Conservation (phyloP, 2,329 filamentous ascomycete species). For the Tolypocladium album region DNA sequence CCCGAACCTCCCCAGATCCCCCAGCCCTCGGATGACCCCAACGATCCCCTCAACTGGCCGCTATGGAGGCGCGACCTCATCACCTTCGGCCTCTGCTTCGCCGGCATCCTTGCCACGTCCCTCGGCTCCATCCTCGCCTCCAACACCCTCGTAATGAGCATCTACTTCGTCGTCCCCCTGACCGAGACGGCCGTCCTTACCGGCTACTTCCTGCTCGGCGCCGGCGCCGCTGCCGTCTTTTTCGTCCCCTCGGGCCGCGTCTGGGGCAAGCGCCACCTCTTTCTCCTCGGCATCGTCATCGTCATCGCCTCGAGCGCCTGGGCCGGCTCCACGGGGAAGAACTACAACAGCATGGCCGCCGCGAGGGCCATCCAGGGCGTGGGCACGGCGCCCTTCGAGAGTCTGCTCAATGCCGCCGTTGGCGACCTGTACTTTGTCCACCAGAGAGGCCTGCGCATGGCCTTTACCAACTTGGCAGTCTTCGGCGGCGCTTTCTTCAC, state of each 20-base stretch:
- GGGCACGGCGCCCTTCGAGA: slow-evolving; percentile 80
- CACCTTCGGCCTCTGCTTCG: slow-evolving; percentile 65
- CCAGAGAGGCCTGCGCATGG: slow-evolving; percentile 78
- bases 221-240: slow-evolving; percentile 69
- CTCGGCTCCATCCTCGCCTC: slow-evolving; percentile 81
- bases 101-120: slow-evolving; percentile 73
- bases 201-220: slow-evolving; percentile 77
- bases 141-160: slow-evolving; percentile 68
- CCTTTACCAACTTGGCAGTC: slow-evolving; percentile 52
- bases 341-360: slow-evolving; percentile 64
- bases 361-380: slow-evolving; percentile 80
- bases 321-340: slow-evolving; percentile 58
- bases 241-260: slow-evolving; percentile 82
- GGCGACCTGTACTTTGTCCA: slow-evolving; percentile 88
- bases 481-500: slow-evolving; percentile 54
- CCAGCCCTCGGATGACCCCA: slow-evolving; percentile 82
- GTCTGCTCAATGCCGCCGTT: slow-evolving; percentile 76
- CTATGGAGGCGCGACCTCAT: slow-evolving; percentile 77
- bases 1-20: slow-evolving; percentile 36
- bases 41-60: slow-evolving; percentile 81
- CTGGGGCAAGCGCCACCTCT: slow-evolving; percentile 87
- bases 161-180: slow-evolving; percentile 55
- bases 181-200: slow-evolving; percentile 74
- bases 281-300: slow-evolving; percentile 65
- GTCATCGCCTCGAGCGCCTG: slow-evolving; percentile 66